phyloP scores from a whole-genome alignment of 495 filamentous ascomycete genomes.

The Penicillium daleae region DNA sequence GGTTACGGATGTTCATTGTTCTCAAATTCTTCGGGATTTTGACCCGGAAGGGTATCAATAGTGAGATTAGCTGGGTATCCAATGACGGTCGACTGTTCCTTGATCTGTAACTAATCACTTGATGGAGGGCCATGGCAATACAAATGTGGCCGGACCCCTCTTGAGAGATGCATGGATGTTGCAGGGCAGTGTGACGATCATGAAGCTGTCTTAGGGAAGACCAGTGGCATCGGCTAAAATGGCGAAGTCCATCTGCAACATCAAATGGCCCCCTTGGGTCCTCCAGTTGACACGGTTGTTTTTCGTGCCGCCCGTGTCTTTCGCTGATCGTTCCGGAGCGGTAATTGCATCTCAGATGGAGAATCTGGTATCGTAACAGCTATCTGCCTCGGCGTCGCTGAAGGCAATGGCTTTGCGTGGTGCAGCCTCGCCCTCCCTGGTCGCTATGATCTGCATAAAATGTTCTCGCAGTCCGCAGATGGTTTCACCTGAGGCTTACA shows the following conservation, averaged over 20 bases:
- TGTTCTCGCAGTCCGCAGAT: not conserved
- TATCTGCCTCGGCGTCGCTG: not conserved
- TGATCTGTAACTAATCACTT: not conserved
- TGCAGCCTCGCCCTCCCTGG: not conserved
- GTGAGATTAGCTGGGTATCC: not conserved
- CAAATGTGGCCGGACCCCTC: not conserved
- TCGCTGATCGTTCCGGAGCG: not conserved
- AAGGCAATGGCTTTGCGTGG: not conserved
- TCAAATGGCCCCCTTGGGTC: not conserved
- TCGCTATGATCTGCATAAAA: not conserved
- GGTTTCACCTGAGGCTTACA: conserved; percentile 58
- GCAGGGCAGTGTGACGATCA: not conserved
- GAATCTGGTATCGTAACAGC: not conserved
- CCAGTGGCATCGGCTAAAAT: not conserved
- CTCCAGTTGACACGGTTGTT: not conserved
- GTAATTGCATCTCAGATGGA: not conserved
- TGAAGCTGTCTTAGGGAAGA: not conserved
- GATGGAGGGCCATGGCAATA: not conserved
- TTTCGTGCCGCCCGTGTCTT: not conserved
- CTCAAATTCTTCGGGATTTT: not conserved
- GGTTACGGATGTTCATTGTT: conserved; percentile 1
- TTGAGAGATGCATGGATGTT: not conserved
- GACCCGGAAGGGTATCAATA: not conserved
- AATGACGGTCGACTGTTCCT: too few species aligned
- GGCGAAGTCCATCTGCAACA: not conserved